These are phyloP conservation scores for Entomortierella chlamydospora DNA, from an alignment of 192 early-diverging fungal species.

Conservation along the genomic window DNA sequence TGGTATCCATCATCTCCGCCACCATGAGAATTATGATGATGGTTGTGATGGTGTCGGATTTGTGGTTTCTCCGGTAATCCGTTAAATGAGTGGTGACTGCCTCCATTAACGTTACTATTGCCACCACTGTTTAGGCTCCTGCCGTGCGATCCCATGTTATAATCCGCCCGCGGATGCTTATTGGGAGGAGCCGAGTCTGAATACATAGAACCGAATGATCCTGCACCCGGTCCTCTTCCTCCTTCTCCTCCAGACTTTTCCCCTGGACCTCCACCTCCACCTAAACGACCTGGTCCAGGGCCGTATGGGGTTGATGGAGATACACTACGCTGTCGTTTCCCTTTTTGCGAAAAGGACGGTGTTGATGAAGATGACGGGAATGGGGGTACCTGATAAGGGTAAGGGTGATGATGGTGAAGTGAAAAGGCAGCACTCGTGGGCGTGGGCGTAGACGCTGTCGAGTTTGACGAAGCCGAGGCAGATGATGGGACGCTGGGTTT, in stretches of 20 bases:
- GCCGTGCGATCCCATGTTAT: slow-evolving; percentile 15
- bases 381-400: background rate
- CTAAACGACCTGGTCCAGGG: background rate
- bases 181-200: slow-evolving; percentile 11
- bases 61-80: slow-evolving; percentile 36
- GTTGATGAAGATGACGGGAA: slow-evolving; percentile 8
- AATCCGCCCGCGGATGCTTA: slow-evolving; percentile 53
- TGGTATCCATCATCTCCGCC: slow-evolving; percentile 22
- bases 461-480: slow-evolving; percentile 19
- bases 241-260: background rate
- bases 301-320: slow-evolving; percentile 10
- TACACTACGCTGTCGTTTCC: slow-evolving; percentile 31
- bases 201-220: slow-evolving; percentile 10
- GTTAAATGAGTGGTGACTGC: slow-evolving; percentile 1
- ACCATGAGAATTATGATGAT: background rate
- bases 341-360: slow-evolving; percentile 4
- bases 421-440: slow-evolving; percentile 19
- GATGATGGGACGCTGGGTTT: slow-evolving; percentile 24
- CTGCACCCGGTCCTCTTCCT: slow-evolving; percentile 12
- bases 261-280: background rate
- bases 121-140: slow-evolving; percentile 3
- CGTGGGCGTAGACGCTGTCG: slow-evolving; percentile 32
- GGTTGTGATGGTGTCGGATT: background rate
- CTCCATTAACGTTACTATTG: slow-evolving; percentile 1
- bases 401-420: background rate